Evolutionary conservation across 2,329 filamentous ascomycete genomes (phyloP).

Genomic region (Chrysoporthe puriensis): DNA sequence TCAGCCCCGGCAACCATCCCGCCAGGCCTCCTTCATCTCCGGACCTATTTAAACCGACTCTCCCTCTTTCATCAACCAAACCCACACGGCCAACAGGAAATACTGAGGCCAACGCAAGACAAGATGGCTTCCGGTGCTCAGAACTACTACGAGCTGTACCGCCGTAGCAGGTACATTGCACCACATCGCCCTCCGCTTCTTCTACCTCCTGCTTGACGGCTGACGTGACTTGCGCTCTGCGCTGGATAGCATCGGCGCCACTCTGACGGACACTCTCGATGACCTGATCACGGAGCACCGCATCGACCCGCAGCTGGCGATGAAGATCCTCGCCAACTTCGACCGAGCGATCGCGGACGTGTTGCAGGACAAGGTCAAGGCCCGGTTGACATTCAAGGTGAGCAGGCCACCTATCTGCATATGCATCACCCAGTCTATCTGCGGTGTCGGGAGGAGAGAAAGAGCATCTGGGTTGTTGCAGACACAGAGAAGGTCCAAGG

Average conservation of each 20-base stretch:
- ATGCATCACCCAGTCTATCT: no score
- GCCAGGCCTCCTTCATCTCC: slow-evolving; percentile 2
- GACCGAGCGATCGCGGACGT: slow-evolving; percentile 92
- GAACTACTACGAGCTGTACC: slow-evolving; percentile 92
- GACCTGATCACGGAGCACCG: slow-evolving; percentile 91
- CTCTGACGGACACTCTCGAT: slow-evolving; percentile 95
- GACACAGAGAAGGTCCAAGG: not conserved
- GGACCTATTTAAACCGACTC: slow-evolving; percentile 12
- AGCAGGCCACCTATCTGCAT: slow-evolving; percentile 31
- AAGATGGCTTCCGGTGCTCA: slow-evolving; percentile 56
- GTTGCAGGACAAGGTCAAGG: slow-evolving; percentile 88
- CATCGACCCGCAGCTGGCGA: slow-evolving; percentile 96
- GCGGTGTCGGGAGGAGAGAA: not conserved
- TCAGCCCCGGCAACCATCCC: not conserved
- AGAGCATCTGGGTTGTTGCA: not conserved
- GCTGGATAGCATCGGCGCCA: slow-evolving; percentile 76
- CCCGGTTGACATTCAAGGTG: slow-evolving; percentile 93
- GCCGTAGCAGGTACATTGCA: slow-evolving; percentile 84
- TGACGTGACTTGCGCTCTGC: slow-evolving; percentile 24
- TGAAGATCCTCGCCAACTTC: slow-evolving; percentile 97
- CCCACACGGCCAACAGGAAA: slow-evolving; percentile 31
- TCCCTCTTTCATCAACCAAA: slow-evolving; percentile 28
- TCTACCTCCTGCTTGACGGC: slow-evolving; percentile 31
- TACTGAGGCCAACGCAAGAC: slow-evolving; percentile 27
- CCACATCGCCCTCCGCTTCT: slow-evolving; percentile 21